Base-by-base conservation (phyloP, 768 basidiomycete genomes). In the Amanita rubescens region DNA sequence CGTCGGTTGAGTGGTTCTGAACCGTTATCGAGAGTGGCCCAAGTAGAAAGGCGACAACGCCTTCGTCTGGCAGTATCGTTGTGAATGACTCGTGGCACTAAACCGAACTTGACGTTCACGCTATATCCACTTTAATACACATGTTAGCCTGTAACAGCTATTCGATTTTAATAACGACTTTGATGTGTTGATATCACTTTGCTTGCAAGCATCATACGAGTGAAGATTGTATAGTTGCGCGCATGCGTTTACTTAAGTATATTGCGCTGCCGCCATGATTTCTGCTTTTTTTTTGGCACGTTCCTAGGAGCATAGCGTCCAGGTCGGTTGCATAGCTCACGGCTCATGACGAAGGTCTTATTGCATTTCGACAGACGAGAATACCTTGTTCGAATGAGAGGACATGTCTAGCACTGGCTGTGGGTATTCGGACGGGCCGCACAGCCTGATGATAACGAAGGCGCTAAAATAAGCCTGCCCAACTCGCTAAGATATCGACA, bases 101-200 rank as follows among this genome's bases (percentile, higher is more conserved):
- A 45, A 5, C 42, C 54, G 82, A n/a, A n/a, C n/a, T n/a, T n/a
- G n/a, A n/a, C n/a, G 84, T 59, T 89, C 87, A 86, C 85, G 84
- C 6, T 77, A 8, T 84, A 3, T 89, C 89, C 66, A 84, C 86
- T 0, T 30, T 8, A 8, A 8, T 30, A n/a, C n/a, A n/a, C n/a
- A n/a, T n/a, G n/a, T n/a, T n/a, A n/a, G n/a, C n/a, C n/a, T n/a
- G n/a, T n/a, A n/a, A n/a, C n/a, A n/a, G n/a, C n/a, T n/a, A n/a
- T n/a, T n/a, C n/a, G n/a, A n/a, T n/a, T n/a, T n/a, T n/a, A n/a
- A n/a, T n/a, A n/a, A n/a, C n/a, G n/a, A n/a, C n/a, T n/a, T n/a
- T n/a, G n/a, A n/a, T n/a, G n/a, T n/a, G n/a, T n/a, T n/a, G n/a
- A n/a, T n/a, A n/a, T n/a, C n/a, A n/a, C n/a, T n/a, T n/a, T n/a